Base-by-base conservation (phyloP, 805 yeast genomes). In the Vanderwaltozyma yarrowii region DNA sequence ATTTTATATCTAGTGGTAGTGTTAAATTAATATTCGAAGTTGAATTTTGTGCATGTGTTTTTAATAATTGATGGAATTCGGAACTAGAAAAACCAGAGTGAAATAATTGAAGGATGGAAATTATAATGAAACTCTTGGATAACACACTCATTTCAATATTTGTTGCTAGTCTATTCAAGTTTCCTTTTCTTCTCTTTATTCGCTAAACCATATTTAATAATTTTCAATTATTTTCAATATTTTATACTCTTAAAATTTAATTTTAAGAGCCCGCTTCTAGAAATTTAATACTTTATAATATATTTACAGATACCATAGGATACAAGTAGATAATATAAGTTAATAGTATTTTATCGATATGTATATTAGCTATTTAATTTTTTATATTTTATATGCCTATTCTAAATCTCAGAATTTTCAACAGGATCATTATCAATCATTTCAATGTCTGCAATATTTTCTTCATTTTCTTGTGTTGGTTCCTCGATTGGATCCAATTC, bases 81-180 rank as follows among this genome's bases (percentile, higher is more conserved):
- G 54, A 56, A 18, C 61, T 56, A 9, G 62, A 56, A 36, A 54
- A 57, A 1, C 56, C 63, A 7, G 63, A 45, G 41, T 60, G 65
- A 3, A 51, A 24, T 4, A 56, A 35, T 20, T 43, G 47, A 16
- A 47, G 19, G 4, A 47, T 25, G 7, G 56, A 42, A n/a, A 51
- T 25, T 2, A 30, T 13, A 12, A 44, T 34, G 13, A 52, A 28
- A 11, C 40, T 19, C 24, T 42, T 46, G 2, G 52, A 42, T 7
- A 42, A 10, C 8, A 49, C 4, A 9, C 48, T 36, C 56, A 52
- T 53, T 14, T 12, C 13, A 12, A n/a, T n/a, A n/a, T n/a, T n/a
- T n/a, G n/a, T n/a, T n/a, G n/a, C n/a, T n/a, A n/a, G n/a, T n/a
- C n/a, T n/a, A n/a, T n/a, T n/a, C 26, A 23, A 8, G 29, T 13